Evolutionary conservation across 2,329 filamentous ascomycete genomes (phyloP), one percentile per base, ranked within the genome.

Genomic region (Aspergillus awamori): DNA sequence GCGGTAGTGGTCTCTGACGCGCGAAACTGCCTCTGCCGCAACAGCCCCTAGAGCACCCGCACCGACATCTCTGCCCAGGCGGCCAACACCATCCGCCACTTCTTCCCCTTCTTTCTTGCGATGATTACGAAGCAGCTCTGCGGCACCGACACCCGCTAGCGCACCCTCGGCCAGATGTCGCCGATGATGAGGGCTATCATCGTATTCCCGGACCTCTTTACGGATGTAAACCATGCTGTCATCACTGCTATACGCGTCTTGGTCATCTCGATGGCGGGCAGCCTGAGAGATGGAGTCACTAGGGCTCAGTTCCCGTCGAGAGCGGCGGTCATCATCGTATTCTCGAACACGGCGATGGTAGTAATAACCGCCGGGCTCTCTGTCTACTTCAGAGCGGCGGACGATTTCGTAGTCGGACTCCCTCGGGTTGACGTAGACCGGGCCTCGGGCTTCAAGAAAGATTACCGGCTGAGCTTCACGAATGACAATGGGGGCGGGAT

Each of bases 121-220:
- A 63, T 85, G 86, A 65, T 83, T 84, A 54, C 86, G 81, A 17
- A 88, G 66, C 38, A 89, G 75, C 65, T 87, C 85, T 39, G 85
- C 86, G 43, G 85, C 86, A 63, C 84, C 87, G 48, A 86, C 77
- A 49, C 86, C 87, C 45, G 84, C 84, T 56, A 87, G 74, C 26
- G 85, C 84, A 51, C 86, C 87, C 68, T 86, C 86, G n/a, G 86
- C 86, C 48, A 89, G 73, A 69, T 88, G 84, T 33, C 84, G 84
- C 54, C 75, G 75, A 65, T 83, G 83, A 63, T 86, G 81, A 47
- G 77, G 74, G 17, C 81, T 80, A 57, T 81, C 81, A 10, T 80
- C 77, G 49, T 76, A 74, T 39, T 77, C 75, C 6, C 72, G 72
- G 26, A 73, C 76, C 62, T 83, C 81, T 76, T 83, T 82, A 66